Conservation (phyloP, 2,329 filamentous ascomycete species). For the Apiospora marii region DNA sequence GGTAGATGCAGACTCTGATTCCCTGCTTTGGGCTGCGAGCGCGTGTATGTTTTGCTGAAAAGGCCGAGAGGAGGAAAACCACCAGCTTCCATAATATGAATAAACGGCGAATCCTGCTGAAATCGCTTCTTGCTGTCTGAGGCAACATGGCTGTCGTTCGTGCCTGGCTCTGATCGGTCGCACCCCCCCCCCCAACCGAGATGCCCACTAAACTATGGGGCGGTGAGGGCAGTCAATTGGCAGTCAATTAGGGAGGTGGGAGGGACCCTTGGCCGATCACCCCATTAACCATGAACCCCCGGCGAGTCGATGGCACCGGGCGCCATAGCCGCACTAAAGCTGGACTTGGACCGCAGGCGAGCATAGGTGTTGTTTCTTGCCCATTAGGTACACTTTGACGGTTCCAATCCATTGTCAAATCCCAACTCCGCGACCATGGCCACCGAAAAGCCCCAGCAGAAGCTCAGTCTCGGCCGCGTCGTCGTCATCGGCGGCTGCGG, state of each 20-base stretch:
- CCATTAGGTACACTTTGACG: neutral
- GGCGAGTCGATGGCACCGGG: neutral
- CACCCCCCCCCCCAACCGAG: neutral
- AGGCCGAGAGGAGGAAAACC: neutral
- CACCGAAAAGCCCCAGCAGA: conserved; percentile 29
- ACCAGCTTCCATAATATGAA: neutral
- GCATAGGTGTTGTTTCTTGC: conserved; percentile 4
- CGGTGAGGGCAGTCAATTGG: neutral
- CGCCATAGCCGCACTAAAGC: neutral
- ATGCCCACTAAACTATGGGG: neutral
- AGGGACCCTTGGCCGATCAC: conserved; percentile 13
- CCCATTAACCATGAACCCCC: neutral
- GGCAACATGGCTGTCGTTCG: too few relatives aligned
- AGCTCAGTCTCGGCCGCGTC: conserved; percentile 69
- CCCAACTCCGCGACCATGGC: conserved; percentile 17
- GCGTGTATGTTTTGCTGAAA: neutral
- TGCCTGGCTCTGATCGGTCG: neutral
- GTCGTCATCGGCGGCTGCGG: conserved; percentile 85
- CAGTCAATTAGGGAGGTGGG: neutral
- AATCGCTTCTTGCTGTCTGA: neutral
- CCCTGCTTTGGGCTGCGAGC: neutral
- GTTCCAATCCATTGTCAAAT: neutral
- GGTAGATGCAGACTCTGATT: conserved; percentile 3
- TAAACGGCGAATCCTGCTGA: neutral
- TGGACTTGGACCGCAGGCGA: conserved; percentile 6